Percentiles rank a stretch among this genome's conserved stretches.
Conservation (phyloP, 768 basidiomycete species). For the Boletus rufocinnamomeus region DNA sequence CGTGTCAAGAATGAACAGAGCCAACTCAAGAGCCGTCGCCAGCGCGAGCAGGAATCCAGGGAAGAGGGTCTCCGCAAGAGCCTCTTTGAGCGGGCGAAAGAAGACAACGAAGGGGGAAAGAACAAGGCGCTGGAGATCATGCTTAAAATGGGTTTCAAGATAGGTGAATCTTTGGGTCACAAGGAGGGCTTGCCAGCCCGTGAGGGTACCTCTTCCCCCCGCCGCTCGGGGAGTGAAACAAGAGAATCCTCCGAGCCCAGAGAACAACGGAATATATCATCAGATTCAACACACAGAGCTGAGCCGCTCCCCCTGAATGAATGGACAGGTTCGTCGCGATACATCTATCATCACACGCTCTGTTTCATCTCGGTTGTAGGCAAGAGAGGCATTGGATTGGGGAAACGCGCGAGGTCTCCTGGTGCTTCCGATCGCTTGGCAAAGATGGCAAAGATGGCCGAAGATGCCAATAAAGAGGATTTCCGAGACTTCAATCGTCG, state of each 20-base stretch:
- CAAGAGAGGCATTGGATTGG: slow-evolving; percentile 73
- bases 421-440: slow-evolving; percentile 61
- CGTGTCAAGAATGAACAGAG: slow-evolving; percentile 69
- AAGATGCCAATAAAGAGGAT: slow-evolving; percentile 50
- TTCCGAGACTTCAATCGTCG: slow-evolving; percentile 72
- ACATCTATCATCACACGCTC: background rate
- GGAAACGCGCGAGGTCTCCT: slow-evolving; percentile 70
- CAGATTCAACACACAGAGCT: slow-evolving; percentile 43
- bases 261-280: slow-evolving; percentile 1
- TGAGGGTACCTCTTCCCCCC: slow-evolving; percentile 3
- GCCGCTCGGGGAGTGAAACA: slow-evolving; percentile 3
- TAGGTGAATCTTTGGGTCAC: slow-evolving; percentile 75
- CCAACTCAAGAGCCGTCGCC: slow-evolving; percentile 56
- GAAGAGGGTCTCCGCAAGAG: slow-evolving; percentile 79
- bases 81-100: slow-evolving; percentile 75
- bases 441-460: slow-evolving; percentile 69
- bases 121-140: slow-evolving; percentile 88
- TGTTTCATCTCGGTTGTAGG: slow-evolving; percentile 46
- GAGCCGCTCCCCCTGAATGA: slow-evolving; percentile 78
- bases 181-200: slow-evolving; percentile 16
- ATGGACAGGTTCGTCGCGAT: slow-evolving; percentile 68
- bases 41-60: slow-evolving; percentile 72
- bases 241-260: slow-evolving; percentile 3
- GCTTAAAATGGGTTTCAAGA: slow-evolving; percentile 93
- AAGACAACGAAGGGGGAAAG: slow-evolving; percentile 47